These are phyloP conservation scores for Passiflora organensis DNA, from an alignment of 345 rosid genomes.

Conservation along the genomic window DNA sequence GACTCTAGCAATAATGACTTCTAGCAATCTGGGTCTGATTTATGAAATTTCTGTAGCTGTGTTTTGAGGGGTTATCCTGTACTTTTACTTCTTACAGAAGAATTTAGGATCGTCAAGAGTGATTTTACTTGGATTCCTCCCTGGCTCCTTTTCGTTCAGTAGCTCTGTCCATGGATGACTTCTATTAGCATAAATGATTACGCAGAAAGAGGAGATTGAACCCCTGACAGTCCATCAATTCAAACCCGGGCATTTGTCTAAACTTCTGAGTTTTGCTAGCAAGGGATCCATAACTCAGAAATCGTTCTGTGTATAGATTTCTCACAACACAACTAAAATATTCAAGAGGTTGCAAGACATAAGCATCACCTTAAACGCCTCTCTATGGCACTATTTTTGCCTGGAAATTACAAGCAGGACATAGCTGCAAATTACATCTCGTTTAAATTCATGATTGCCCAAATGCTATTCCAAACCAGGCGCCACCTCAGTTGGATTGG, in stretches of 20 bases:
- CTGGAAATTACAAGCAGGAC: slow-evolving; percentile 6
- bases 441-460: slow-evolving; percentile 11
- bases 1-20: slow-evolving; percentile 17
- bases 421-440: not conserved
- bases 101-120: not conserved
- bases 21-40: not conserved
- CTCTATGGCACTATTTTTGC: not conserved
- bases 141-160: too few species aligned
- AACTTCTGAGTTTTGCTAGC: too few species aligned
- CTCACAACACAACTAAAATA: slow-evolving; percentile 11
- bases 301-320: slow-evolving; percentile 10
- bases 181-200: too few species aligned
- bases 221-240: too few species aligned
- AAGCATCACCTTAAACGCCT: slow-evolving; percentile 20
- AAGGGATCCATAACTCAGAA: slow-evolving; percentile 6
- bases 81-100: not conserved
- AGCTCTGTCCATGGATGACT: too few species aligned
- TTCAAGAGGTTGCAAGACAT: slow-evolving; percentile 12
- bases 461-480: slow-evolving; percentile 71
- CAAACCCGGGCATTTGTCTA: too few species aligned
- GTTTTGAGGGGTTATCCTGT: too few species aligned
- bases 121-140: too few species aligned
- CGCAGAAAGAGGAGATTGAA: too few species aligned
- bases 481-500: slow-evolving; percentile 97
- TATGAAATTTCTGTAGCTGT: too few species aligned